A percentile compares a stretch with the other conserved stretches of the same genome.
Conservation (phyloP, 176 grass and related monocot genomes). For the Raddia guianensis region DNA sequence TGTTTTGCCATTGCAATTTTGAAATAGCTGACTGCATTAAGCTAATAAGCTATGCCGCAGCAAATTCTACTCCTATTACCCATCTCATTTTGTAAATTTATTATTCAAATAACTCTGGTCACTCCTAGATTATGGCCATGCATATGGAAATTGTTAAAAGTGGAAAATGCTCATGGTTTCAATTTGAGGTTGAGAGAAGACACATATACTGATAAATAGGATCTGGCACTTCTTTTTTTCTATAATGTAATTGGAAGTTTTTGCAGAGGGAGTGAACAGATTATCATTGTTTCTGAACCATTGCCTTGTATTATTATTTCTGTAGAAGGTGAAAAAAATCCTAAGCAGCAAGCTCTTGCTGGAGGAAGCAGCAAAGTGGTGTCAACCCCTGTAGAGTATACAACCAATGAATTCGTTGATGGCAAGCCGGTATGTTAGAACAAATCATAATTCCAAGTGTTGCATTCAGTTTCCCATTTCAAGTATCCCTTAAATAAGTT, state of each 20-base stretch:
- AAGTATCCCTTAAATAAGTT: slow-evolving; percentile 8
- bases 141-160: not conserved
- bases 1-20: not conserved
- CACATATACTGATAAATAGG: slow-evolving; percentile 13
- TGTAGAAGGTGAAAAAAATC: slow-evolving; percentile 39
- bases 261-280: not conserved
- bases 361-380: slow-evolving; percentile 48
- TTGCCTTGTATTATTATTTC: not conserved
- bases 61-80: not conserved
- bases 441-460: not conserved
- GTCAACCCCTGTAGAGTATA: slow-evolving; percentile 51
- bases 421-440: slow-evolving; percentile 50
- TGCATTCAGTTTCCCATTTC: slow-evolving; percentile 3
- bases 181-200: not conserved
- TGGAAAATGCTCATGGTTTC: not conserved
- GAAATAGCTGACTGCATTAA: not conserved
- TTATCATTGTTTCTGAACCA: slow-evolving; percentile 9
- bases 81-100: not conserved
- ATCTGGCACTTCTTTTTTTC: not conserved
- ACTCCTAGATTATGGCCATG: not conserved
- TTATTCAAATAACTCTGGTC: not conserved
- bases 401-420: slow-evolving; percentile 67
- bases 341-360: slow-evolving; percentile 18
- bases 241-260: slow-evolving; percentile 2
- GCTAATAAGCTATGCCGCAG: not conserved